These are phyloP conservation scores for Kodamaea neixiangensis DNA, from an alignment of 805 yeast genomes.

Conservation along the genomic window DNA sequence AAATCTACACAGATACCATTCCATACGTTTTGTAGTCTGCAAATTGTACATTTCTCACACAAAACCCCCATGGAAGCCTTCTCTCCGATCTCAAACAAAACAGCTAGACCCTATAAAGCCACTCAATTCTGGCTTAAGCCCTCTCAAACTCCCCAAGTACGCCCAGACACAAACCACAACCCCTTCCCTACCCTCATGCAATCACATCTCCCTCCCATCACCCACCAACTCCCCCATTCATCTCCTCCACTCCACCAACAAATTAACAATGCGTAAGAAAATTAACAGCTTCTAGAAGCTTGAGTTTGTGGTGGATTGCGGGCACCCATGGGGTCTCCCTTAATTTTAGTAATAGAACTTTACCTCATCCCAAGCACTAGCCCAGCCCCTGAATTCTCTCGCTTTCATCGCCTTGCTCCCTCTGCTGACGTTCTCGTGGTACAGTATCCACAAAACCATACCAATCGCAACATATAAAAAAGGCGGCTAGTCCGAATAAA, in stretches of 20 bases:
- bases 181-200: not conserved
- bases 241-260: not conserved
- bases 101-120: not conserved
- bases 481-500: not conserved
- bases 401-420: not conserved
- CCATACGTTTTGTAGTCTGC: not conserved
- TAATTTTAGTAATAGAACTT: not conserved
- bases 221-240: not conserved
- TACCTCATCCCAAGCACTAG: not conserved
- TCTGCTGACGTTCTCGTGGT: not conserved
- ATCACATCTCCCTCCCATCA: not conserved
- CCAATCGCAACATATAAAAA: not conserved
- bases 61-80: not conserved
- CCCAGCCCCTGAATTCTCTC: not conserved
- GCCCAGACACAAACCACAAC: not conserved
- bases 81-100: not conserved
- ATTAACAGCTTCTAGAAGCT: not conserved
- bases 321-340: not conserved
- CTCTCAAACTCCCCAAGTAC: not conserved
- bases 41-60: not conserved
- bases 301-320: not conserved
- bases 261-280: not conserved
- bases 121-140: not conserved
- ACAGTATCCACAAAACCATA: not conserved
- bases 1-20: too few relatives aligned